phyloP scores from a whole-genome alignment of 768 basidiomycete species.

The Auriscalpium microsporum region DNA sequence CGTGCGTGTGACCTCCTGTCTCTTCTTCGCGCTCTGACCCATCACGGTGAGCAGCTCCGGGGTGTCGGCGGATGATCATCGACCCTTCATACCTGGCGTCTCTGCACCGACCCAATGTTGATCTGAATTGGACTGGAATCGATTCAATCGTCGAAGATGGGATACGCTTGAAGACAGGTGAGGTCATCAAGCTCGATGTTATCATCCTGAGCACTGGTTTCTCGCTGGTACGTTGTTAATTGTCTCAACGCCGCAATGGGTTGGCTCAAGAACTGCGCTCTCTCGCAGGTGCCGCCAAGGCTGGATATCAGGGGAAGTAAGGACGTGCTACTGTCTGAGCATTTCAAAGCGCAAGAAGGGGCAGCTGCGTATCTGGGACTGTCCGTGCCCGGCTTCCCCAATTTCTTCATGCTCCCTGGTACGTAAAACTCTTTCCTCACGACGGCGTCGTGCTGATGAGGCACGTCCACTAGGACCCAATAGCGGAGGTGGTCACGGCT shows the following conservation, averaged over 20 bases:
- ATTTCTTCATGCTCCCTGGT: slow-evolving; percentile 13
- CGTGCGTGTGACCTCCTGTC: slow-evolving; percentile 27
- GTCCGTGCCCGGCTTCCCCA: slow-evolving; percentile 12
- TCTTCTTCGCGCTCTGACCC: background rate
- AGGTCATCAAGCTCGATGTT: slow-evolving; percentile 44
- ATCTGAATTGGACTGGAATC: slow-evolving; percentile 39
- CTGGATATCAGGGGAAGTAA: slow-evolving; percentile 31
- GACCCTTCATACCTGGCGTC: slow-evolving; percentile 51
- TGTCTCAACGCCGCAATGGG: background rate
- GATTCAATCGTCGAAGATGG: slow-evolving; percentile 42
- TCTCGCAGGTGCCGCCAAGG: slow-evolving; percentile 3
- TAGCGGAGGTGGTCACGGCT: slow-evolving; percentile 47
- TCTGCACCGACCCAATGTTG: slow-evolving; percentile 45
- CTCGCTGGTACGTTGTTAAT: slow-evolving; percentile 29
- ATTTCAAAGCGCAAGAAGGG: slow-evolving; percentile 41
- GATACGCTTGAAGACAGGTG: slow-evolving; percentile 39
- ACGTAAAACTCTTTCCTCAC: background rate
- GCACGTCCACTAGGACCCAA: slow-evolving; percentile 31
- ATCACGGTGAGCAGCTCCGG: slow-evolving; percentile 31
- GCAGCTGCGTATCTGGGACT: slow-evolving; percentile 43
- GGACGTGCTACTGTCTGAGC: slow-evolving; percentile 34
- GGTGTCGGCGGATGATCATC: slow-evolving; percentile 56
- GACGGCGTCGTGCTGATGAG: background rate
- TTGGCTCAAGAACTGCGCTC: background rate
- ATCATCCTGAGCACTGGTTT: slow-evolving; percentile 53